Evolutionary conservation across 2,329 filamentous ascomycete genomes (phyloP).

Genomic region (Pseudogymnoascus sp.): DNA sequence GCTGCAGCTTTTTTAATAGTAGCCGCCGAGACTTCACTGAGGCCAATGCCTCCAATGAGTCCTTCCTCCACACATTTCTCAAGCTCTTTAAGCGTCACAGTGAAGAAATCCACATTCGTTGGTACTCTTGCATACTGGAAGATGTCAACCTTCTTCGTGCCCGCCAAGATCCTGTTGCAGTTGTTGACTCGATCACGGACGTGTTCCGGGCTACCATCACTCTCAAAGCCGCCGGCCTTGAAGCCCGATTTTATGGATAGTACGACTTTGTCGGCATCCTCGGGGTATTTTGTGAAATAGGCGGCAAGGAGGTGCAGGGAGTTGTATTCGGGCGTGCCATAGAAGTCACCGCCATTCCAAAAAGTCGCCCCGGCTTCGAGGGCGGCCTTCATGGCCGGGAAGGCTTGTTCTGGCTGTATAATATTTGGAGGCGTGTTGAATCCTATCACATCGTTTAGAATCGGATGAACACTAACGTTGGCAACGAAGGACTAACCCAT

Average conservation of each 20-base stretch:
- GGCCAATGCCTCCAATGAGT: conserved; percentile 35
- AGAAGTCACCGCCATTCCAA: conserved; percentile 58
- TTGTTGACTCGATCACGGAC: conserved; percentile 49
- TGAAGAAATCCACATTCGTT: neutral
- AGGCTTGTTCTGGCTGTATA: conserved; percentile 33
- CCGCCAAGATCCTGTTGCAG: conserved; percentile 36
- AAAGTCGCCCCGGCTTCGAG: conserved; percentile 34
- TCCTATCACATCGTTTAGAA: conserved; percentile 9
- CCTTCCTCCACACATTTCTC: conserved; percentile 27
- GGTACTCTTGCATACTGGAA: conserved; percentile 30
- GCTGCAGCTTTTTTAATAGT: conserved; percentile 34
- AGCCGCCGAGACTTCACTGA: conserved; percentile 35
- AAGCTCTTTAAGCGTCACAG: conserved; percentile 21
- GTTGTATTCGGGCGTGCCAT: conserved; percentile 50
- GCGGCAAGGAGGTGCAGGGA: conserved; percentile 47
- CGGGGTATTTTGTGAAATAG: conserved; percentile 54
- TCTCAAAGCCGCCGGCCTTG: conserved; percentile 27
- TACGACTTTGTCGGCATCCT: conserved; percentile 51
- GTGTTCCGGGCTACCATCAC: conserved; percentile 42
- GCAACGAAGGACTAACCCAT: conserved; percentile 11
- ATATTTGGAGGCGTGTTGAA: conserved; percentile 18
- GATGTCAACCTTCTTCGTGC: conserved; percentile 40
- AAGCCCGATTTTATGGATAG: conserved; percentile 51
- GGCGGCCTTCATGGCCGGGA: conserved; percentile 45
- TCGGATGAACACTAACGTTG: neutral